Evolutionary conservation across 179 eudicot genomes (phyloP).

Genomic region (Corrigiola litoralis): DNA sequence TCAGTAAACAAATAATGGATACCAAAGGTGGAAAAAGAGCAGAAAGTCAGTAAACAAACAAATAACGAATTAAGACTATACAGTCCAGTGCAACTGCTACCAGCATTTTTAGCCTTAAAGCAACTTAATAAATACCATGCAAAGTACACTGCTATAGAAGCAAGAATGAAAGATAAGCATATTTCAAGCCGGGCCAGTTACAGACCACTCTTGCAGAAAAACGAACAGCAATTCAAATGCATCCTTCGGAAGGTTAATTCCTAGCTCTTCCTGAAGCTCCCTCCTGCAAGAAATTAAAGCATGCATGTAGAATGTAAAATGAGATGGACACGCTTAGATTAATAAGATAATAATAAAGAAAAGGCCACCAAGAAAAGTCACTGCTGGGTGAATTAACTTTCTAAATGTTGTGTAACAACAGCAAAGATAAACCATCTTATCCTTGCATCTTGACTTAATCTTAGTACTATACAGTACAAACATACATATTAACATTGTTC

Average conservation of each 20-base stretch:
- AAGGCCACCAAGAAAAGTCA: not conserved
- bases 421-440: not conserved
- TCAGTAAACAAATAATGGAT: not conserved
- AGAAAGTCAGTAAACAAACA: not conserved
- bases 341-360: not conserved
- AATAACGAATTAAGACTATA: not conserved
- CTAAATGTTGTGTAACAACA: not conserved
- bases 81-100: too few relatives aligned
- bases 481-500: too few relatives aligned
- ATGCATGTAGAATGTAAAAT: not conserved
- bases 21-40: not conserved
- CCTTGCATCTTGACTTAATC: not conserved
- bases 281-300: slow-evolving; percentile 45
- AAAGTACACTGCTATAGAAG: too few relatives aligned
- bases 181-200: slow-evolving; percentile 5
- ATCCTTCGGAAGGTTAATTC: slow-evolving; percentile 76
- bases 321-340: not conserved
- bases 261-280: slow-evolving; percentile 98
- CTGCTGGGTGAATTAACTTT: not conserved
- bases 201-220: slow-evolving; percentile 73
- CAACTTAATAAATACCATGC: too few relatives aligned
- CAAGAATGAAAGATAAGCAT: not conserved
- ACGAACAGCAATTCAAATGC: slow-evolving; percentile 83
- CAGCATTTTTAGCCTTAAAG: too few relatives aligned
- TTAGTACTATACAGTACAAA: not conserved